Base-by-base conservation (phyloP, 2,329 filamentous ascomycete genomes). In the Zopfia rhizophila region DNA sequence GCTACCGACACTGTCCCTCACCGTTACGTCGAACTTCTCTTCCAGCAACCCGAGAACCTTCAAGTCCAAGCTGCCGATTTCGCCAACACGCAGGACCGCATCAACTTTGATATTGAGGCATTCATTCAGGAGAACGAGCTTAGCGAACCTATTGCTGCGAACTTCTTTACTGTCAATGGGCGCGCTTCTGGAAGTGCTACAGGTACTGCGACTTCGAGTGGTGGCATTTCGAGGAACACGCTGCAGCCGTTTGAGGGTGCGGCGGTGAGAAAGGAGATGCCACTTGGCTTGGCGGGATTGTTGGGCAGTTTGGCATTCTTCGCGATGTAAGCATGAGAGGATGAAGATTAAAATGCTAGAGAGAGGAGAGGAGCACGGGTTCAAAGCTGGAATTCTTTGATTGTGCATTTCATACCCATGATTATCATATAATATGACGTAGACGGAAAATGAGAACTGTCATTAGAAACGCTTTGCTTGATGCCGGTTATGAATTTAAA, bases 141-240 rank as follows among this genome's bases (percentile, higher is more conserved):
- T 25, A 49, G 45, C 11, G 51, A 49, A 13, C 68, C 67, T 3
- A 6, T 72, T 11, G 66, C 66, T 0, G 68, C 51, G 4, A 70
- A 72, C 39, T 72, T 65, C 52, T 69, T 72, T 38, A 63, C 53
- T 10, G 68, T 71, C 1, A 65, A 68, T 51, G 66, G 66, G n/a
- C 56, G 45, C 30, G 30, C 42, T 10, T 49, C 38, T 17, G 48
- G 51, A 8, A 45, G 52, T 11, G 59, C 44, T 3, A 53, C 45
- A 1, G 51, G 50, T 8, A 28, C 51, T 8, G 45, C 48, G 12
- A 55, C 48, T 7, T 43, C 46, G n/a, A 60, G 54, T n/a, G 60
- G 55, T 12, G 51, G 57, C 8, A 18, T 56, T 13, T 17, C 45
- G 5, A 41, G 37, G 38, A 56, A 35, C 28, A 59, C 60, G 12